Base-by-base conservation (phyloP, 225 moss, liverwort and hornwort genomes). In the Lunularia cruciata region DNA sequence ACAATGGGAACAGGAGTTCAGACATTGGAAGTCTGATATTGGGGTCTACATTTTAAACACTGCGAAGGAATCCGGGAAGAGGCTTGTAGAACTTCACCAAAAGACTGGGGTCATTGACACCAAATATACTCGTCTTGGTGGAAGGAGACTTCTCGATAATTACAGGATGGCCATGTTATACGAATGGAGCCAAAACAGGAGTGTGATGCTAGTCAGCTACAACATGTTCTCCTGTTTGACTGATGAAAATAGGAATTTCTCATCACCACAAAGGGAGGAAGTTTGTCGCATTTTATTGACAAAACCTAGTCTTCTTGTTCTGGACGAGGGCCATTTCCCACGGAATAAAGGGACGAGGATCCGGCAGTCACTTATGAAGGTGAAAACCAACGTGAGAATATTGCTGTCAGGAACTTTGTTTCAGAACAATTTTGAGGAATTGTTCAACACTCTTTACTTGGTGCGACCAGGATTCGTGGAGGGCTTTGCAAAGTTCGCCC, bases 361-460 rank as follows among this genome's bases (percentile, higher is more conserved):
- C 52, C 78, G 85, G 28, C 84, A 77, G 49, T 83, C 88, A 38
- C 74, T 99, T 43, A 86, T 91, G 87, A 80, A 74, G 74, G 85
- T 93, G 59, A 81, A 77, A 63, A 92, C 98, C 61, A 85, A 85
- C 55, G 71, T 86, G 53, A 86, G 98, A 61, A 80, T 99, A 60
- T 78, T 99, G 63, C 74, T 99, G 38, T 99, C 98, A 62, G 98
- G 98, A 63, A 99, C 98, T 58, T 61, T 99, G 61, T 99, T 99
- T 39, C 98, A 99, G 62, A 99, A 99, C 60, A 99, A 99, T 69
- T 93, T 99, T 70, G 87, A 91, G 75, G 98, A 99, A 74, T 83
- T 99, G 30, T 93, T 86, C 71, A 99, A 91, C 37, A 88, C 85
- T 63, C 85, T 93, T 30, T 89, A 89, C 75, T 84, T 87, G 67